Base-by-base conservation (phyloP, 768 basidiomycete species). In the Rubroboletus satanas region DNA sequence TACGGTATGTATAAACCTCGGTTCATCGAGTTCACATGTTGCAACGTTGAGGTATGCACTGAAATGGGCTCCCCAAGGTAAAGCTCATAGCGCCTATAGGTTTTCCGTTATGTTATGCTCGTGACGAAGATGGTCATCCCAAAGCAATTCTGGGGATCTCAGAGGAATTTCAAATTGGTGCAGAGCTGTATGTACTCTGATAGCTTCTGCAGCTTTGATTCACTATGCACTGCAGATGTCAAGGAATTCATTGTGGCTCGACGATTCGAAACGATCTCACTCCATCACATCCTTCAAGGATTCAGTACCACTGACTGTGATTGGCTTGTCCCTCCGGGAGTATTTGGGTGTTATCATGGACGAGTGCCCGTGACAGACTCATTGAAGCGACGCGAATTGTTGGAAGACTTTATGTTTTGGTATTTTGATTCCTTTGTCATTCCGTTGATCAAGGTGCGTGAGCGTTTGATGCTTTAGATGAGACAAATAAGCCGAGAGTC, bases 401-500 rank as follows among this genome's bases (percentile, higher is more conserved):
- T 94, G 0, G 84, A 91, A 66, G 92, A 98, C 48, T 92, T 96
- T 64, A 53, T 98, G n/a, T 89, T 84, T 66, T 99, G 97, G 97
- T 87, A 93, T 60, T 91, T 97, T 54, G 89, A 94, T 64, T 86
- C 83, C 0, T 93, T 95, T 67, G 70, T 98, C 7, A 69, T 89
- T 5, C 82, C 88, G 0, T 73, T 98, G 5, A 69, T 98, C 33
- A 87, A 83, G 76, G 96, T 91, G 57, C 43, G 79, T 66, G 18
- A 51, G 18, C 41, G 10, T 32, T 36, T 41, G 21, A 41, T 37
- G 6, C 23, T 14, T n/a, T 2, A 4, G 26, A 46, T n/a, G 14
- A 29, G n/a, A n/a, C 9, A 29, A 38, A 18, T 14, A 3, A 6
- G 18, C 14, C 4, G 11, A 21, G 17, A 21, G 4, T 4, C 7